phyloP scores from a whole-genome alignment of 2,329 filamentous ascomycete species.

The Colletotrichum australisinense region DNA sequence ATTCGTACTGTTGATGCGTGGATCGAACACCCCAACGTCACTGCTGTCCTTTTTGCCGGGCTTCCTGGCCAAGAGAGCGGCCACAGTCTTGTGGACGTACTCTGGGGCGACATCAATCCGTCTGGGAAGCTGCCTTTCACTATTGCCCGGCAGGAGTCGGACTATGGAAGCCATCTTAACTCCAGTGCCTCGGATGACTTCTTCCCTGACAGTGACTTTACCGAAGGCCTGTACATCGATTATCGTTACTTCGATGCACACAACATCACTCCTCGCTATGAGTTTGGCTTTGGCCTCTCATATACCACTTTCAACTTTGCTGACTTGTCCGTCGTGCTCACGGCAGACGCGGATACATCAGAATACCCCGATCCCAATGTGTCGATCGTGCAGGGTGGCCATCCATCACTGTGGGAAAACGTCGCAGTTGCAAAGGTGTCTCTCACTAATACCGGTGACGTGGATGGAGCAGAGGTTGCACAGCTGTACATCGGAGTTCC shows the following conservation, averaged over 20 bases:
- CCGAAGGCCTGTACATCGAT: constrained; percentile 63
- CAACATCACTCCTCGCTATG: constrained; percentile 61
- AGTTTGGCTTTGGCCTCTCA: constrained; percentile 67
- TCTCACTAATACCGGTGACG: constrained; percentile 55
- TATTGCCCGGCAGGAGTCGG: constrained; percentile 64
- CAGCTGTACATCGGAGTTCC: constrained; percentile 62
- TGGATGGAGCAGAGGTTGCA: constrained; percentile 58
- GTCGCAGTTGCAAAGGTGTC: constrained; percentile 51
- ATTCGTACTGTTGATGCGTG: constrained; percentile 70
- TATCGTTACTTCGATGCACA: constrained; percentile 65
- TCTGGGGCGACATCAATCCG: constrained; percentile 68
- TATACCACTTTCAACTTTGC: constrained; percentile 66
- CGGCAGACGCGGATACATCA: constrained; percentile 41
- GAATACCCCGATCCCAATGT: constrained; percentile 55
- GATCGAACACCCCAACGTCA: constrained; percentile 73
- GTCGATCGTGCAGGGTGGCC: constrained; percentile 55
- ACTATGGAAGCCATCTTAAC: constrained; percentile 62
- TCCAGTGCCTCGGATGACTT: constrained; percentile 42
- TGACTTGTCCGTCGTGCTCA: constrained; percentile 50
- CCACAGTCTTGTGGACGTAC: constrained; percentile 62
- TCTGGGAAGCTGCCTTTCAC: constrained; percentile 73
- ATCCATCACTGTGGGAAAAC: constrained; percentile 59
- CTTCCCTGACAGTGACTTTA: constrained; percentile 63
- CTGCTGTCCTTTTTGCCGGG: constrained; percentile 72
- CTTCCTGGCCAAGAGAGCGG: constrained; percentile 74